These are phyloP conservation scores for Acer saccharum DNA, from an alignment of 345 rosid species.

Conservation along the genomic window DNA sequence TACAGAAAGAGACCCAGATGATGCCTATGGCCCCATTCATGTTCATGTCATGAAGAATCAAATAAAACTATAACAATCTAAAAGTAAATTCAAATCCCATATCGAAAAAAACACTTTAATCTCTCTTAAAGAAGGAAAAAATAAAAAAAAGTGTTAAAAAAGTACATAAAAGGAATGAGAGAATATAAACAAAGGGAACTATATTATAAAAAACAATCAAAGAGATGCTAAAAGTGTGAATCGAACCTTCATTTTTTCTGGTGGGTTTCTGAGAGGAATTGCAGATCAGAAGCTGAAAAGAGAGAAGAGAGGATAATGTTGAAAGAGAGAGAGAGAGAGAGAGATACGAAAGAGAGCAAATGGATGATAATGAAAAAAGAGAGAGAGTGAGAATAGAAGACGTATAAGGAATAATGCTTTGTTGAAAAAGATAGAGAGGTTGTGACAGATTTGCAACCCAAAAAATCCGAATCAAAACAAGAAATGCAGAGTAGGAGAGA, in stretches of 20 bases:
- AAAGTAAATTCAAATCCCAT: neutral
- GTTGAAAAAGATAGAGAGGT: constrained; percentile 27
- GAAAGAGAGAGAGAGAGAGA: constrained; percentile 10
- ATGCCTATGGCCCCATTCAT: neutral
- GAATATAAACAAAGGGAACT: neutral
- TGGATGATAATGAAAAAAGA: neutral
- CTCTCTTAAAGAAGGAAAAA: neutral
- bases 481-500: constrained; percentile 54
- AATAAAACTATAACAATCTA: constrained; percentile 2
- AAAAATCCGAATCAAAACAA: constrained; percentile 48
- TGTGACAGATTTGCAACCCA: constrained; percentile 6
- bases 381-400: constrained; percentile 8
- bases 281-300: constrained; percentile 29
- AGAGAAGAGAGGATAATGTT: constrained; percentile 20
- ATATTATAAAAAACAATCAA: neutral
- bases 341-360: constrained; percentile 7
- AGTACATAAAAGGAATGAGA: neutral
- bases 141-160: constrained; percentile 1
- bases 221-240: constrained; percentile 28
- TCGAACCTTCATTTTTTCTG: constrained; percentile 63
- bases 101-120: too few species aligned
- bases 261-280: constrained; percentile 16
- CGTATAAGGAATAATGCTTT: constrained; percentile 33
- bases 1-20: constrained; percentile 16
- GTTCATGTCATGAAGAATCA: constrained; percentile 16